Base-by-base conservation (phyloP, 108 stramenopile genomes). In the Phaeodactylum tricornutum region DNA sequence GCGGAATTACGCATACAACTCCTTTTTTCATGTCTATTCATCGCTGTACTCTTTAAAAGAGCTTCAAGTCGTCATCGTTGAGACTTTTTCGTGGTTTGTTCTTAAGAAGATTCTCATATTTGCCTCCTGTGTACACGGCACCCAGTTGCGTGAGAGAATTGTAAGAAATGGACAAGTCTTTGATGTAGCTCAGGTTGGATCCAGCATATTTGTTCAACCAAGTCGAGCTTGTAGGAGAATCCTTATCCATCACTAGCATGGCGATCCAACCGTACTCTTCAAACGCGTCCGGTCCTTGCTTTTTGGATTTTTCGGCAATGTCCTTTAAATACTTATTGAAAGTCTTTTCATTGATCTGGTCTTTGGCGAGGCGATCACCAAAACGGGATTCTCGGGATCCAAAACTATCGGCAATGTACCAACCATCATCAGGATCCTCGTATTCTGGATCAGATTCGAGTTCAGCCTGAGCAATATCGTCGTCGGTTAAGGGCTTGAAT, bases 361-460 rank as follows among this genome's bases (percentile, higher is more conserved):
- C 63, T 30, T 63, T 53, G 32, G 56, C 71, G 17, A 81, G 66
- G 25, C 72, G 53, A 20, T 69, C 64, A 14, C 88, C 88, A 59
- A 85, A 85, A 15, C 72, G 62, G 39, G 81, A 65, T n/a, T 90
- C 84, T 11, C 68, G 61, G 0, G 74, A 67, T 8, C 88, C 88
- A 57, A 90, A 90, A 32, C 72, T 74, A 57, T 90, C 88, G 30
- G 81, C 84, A 56, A 90, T 90, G 69, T 90, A 90, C 72, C 77
- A 79, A 30, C 74, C 88, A 54, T 83, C 88, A 61, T 90, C 87
- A 0, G 72, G 75, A 41, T 81, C 80, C 24, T 72, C 77, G 21
- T 70, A 75, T 28, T 57, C 66, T 22, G 68, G 77, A 56, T 71
- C 71, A 12, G 35, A 37, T 21, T 64, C 55, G 16, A 60, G 43